Percentiles rank a stretch among this genome's conserved stretches.
Conservation (phyloP, 2,329 filamentous ascomycete genomes). For the Chrysoporthe austroafricana region DNA sequence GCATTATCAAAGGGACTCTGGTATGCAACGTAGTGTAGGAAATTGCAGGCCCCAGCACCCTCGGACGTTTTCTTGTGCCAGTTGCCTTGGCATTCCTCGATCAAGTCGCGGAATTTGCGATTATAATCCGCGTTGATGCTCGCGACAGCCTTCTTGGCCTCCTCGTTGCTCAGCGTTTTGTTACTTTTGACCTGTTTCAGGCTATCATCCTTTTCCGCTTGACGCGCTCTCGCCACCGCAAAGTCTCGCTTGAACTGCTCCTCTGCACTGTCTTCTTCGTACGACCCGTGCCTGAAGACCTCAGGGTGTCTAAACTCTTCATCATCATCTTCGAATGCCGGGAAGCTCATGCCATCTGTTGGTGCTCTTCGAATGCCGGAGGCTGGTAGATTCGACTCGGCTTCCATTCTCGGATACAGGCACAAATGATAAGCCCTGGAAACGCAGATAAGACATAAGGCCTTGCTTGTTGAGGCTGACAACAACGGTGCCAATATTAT, state of each 20-base stretch:
- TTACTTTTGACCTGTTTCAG: background rate
- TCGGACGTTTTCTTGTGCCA: background rate
- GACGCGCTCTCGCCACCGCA: background rate
- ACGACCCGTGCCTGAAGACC: background rate
- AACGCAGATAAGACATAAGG: too few relatives aligned
- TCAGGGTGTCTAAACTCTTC: background rate
- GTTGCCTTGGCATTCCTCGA: background rate
- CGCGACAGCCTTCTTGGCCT: background rate
- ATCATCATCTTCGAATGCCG: background rate
- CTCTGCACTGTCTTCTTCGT: background rate
- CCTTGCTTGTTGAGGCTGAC: too few relatives aligned
- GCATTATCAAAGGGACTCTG: background rate
- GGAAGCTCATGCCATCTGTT: background rate
- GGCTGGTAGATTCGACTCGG: background rate
- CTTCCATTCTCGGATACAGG: background rate
- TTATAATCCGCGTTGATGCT: background rate
- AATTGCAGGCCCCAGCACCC: background rate
- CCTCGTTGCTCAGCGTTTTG: background rate
- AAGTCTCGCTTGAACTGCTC: background rate
- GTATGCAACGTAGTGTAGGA: slow-evolving; percentile 10
- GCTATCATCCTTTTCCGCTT: background rate
- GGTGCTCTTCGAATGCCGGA: background rate
- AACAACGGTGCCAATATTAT: too few relatives aligned
- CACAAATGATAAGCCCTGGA: too few relatives aligned
- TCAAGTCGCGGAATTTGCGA: background rate